Percentiles rank a stretch among this genome's conserved stretches.
Conservation (phyloP, 2,329 filamentous ascomycete species). For the Nectriaceae sp. region DNA sequence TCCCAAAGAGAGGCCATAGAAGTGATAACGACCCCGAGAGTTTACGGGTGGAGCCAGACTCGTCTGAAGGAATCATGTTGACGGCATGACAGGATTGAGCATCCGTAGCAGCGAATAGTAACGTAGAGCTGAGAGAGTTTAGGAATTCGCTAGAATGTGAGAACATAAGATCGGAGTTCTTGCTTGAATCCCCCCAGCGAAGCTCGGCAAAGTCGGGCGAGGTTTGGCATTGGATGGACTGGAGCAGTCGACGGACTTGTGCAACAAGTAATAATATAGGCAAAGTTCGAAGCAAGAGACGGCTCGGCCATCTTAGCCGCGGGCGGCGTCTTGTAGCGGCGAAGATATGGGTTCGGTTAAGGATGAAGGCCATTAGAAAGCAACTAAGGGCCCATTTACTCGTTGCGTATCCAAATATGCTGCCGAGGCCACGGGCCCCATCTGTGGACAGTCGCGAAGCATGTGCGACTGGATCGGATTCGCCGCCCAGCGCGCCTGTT, state of each 20-base stretch:
- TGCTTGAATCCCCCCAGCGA: conserved; percentile 69
- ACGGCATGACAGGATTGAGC: conserved; percentile 73
- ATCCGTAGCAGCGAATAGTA: conserved; percentile 76
- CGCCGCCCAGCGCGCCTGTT: conserved; percentile 9
- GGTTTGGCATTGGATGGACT: conserved; percentile 91
- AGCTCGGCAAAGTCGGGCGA: conserved; percentile 69
- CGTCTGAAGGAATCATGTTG: conserved; percentile 64
- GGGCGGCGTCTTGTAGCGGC: conserved; percentile 83
- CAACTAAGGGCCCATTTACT: conserved; percentile 92
- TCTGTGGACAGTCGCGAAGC: conserved; percentile 56
- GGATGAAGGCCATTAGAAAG: conserved; percentile 79
- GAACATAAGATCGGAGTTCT: conserved; percentile 69
- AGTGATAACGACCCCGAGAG: conserved; percentile 77
- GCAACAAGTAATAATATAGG: conserved; percentile 70
- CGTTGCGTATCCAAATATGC: conserved; percentile 86
- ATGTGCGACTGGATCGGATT: conserved; percentile 19
- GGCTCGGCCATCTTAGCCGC: conserved; percentile 71
- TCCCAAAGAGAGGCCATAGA: conserved; percentile 74
- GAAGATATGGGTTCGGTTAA: conserved; percentile 93
- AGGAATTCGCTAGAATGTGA: conserved; percentile 69
- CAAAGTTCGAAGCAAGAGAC: conserved; percentile 68
- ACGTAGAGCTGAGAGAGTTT: conserved; percentile 68
- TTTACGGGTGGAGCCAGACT: conserved; percentile 51
- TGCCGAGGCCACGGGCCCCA: conserved; percentile 71
- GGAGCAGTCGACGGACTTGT: conserved; percentile 72